Conservation (phyloP, 2,329 filamentous ascomycete species). For the Trichoderma afroharzianum region DNA sequence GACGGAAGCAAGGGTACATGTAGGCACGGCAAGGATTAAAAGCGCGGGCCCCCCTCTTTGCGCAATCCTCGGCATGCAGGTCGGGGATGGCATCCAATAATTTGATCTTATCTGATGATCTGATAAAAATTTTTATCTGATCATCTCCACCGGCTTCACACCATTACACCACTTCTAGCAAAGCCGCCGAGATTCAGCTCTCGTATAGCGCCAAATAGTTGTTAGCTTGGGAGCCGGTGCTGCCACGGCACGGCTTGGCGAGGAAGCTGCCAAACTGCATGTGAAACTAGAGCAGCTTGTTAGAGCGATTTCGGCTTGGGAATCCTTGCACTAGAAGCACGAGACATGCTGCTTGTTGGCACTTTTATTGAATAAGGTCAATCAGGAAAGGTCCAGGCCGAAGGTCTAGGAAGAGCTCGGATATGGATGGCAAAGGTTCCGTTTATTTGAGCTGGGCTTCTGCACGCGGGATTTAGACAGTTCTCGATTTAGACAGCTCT, state of each 20-base stretch:
- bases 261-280: not conserved
- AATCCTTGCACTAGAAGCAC: not conserved
- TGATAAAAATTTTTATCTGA: conserved; percentile 23
- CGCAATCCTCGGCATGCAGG: not conserved
- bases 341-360: not conserved
- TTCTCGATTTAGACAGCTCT: not conserved
- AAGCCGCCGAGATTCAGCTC: not conserved
- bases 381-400: not conserved
- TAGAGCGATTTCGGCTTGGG: conserved; percentile 6
- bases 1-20: not conserved
- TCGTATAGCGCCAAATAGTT: not conserved
- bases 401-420: not conserved
- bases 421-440: not conserved
- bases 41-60: not conserved
- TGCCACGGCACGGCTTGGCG: conserved; percentile 4
- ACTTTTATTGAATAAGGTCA: not conserved
- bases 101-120: conserved; percentile 25
- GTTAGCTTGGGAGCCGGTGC: not conserved
- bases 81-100: conserved; percentile 6
- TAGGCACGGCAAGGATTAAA: not conserved
- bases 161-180: not conserved
- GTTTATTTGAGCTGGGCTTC: not conserved
- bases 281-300: not conserved
- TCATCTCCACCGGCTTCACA: conserved; percentile 8
- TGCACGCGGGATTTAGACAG: not conserved